phyloP scores from a whole-genome alignment of 2,329 filamentous ascomycete species.

The Pestalotiopsis sp. region DNA sequence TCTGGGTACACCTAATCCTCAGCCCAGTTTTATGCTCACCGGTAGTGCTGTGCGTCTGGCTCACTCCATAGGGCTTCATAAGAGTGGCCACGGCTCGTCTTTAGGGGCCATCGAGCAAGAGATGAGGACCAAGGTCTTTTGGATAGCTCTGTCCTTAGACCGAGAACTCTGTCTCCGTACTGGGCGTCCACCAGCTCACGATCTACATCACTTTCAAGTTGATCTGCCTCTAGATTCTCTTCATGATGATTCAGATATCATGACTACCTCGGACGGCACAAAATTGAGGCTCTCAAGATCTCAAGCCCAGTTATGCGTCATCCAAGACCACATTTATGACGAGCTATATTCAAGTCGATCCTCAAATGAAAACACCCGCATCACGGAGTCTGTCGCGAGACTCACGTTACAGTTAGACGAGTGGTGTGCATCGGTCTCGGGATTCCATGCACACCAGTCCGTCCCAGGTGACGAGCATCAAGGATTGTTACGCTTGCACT shows the following conservation, averaged over 20 bases:
- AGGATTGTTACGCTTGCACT: constrained; percentile 1
- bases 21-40: constrained; percentile 5
- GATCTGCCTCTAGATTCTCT: background rate
- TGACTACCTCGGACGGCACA: background rate
- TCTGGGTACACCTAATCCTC: constrained; percentile 3
- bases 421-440: background rate
- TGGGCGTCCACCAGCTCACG: constrained; percentile 1
- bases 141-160: background rate
- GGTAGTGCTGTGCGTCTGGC: constrained; percentile 2
- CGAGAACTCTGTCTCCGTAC: constrained; percentile 2
- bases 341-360: background rate
- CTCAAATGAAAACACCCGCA: background rate
- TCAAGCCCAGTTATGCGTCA: background rate
- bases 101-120: background rate
- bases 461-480: background rate
- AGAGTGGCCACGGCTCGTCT: background rate
- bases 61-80: constrained; percentile 4
- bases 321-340: background rate
- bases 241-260: background rate
- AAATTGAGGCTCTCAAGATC: background rate
- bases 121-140: background rate
- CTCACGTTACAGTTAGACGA: background rate
- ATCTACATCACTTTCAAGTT: background rate
- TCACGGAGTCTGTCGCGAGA: background rate
- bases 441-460: background rate